A percentile compares a stretch with the other conserved stretches of the same genome.
Evolutionary conservation across 2,329 filamentous ascomycete genomes (phyloP).

Genomic region (Aspergillus phoenicis): DNA sequence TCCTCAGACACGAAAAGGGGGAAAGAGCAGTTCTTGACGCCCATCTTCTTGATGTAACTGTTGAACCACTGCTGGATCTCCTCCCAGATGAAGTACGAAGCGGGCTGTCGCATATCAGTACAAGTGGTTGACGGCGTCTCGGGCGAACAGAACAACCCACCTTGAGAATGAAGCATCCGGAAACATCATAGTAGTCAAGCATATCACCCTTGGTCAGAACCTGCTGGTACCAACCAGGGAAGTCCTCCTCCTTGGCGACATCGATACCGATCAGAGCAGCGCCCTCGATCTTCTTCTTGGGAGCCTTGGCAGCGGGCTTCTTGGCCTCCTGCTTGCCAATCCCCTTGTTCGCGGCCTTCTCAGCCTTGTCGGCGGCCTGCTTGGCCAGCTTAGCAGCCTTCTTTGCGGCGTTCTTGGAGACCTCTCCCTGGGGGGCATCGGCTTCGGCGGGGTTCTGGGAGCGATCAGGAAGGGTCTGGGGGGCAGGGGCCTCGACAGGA

Average conservation of each 20-base stretch:
- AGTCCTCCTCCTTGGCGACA: slow-evolving; percentile 79
- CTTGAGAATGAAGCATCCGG: slow-evolving; percentile 96
- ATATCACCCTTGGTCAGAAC: slow-evolving; percentile 95
- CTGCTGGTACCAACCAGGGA: slow-evolving; percentile 96
- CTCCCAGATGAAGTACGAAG: slow-evolving; percentile 69
- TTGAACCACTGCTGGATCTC: slow-evolving; percentile 62
- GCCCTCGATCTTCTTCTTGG: slow-evolving; percentile 60
- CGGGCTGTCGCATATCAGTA: slow-evolving; percentile 49
- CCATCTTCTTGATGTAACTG: slow-evolving; percentile 79
- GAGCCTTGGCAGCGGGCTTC: slow-evolving; percentile 43
- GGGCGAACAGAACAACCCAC: slow-evolving; percentile 30
- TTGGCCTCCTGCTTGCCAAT: slow-evolving; percentile 50
- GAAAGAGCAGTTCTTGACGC: slow-evolving; percentile 94
- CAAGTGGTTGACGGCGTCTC: background rate
- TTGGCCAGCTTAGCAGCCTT: slow-evolving; percentile 28
- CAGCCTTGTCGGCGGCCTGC: slow-evolving; percentile 36
- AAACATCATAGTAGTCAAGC: slow-evolving; percentile 97
- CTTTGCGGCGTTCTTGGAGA: slow-evolving; percentile 36
- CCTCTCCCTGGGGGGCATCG: slow-evolving; percentile 34
- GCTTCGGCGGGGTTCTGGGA: slow-evolving; percentile 44
- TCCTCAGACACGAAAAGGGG: slow-evolving; percentile 93
- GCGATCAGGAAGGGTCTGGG: slow-evolving; percentile 44
- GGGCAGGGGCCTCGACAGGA: slow-evolving; percentile 27
- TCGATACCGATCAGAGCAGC: slow-evolving; percentile 82
- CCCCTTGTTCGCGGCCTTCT: slow-evolving; percentile 49